Percentiles rank a stretch among this genome's conserved stretches.
Conservation (phyloP, 1,284 basidiomycete genomes). For the Salmacisia buchloeana region DNA sequence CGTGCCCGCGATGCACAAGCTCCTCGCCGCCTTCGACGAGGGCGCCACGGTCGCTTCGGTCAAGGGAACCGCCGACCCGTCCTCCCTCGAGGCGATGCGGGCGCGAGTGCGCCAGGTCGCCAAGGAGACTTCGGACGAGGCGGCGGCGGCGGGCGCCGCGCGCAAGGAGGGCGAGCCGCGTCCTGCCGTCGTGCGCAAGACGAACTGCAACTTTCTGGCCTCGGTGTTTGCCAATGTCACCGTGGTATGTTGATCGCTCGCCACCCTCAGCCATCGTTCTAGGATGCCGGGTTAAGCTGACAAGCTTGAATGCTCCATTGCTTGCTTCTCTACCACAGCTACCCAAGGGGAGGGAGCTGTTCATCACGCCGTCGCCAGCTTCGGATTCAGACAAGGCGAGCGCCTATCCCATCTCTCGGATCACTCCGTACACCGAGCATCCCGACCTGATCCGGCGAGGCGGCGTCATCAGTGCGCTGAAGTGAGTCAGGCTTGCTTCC, state of each 20-base stretch:
- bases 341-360: conserved; percentile 45
- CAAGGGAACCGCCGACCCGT: conserved; percentile 18
- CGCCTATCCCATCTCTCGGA: conserved; percentile 44
- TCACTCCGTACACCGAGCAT: conserved; percentile 48
- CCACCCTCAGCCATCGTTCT: background rate
- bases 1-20: conserved; percentile 41
- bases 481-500: conserved; percentile 14
- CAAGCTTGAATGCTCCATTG: background rate
- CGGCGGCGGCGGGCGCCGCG: conserved; percentile 24
- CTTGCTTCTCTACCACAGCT: conserved; percentile 13
- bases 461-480: conserved; percentile 46
- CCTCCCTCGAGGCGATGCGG: conserved; percentile 42
- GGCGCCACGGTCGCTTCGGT: conserved; percentile 36
- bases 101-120: conserved; percentile 28
- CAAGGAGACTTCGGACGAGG: conserved; percentile 9
- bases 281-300: background rate
- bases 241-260: conserved; percentile 5
- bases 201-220: conserved; percentile 49
- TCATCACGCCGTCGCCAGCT: conserved; percentile 35
- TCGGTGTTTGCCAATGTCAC: conserved; percentile 50
- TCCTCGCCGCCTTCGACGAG: conserved; percentile 49
- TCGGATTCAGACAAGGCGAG: conserved; percentile 27
- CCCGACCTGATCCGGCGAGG: conserved; percentile 47
- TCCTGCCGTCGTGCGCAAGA: conserved; percentile 34
- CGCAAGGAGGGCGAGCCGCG: conserved; percentile 29